These are phyloP conservation scores for Boletus rubropictus DNA, from an alignment of 768 basidiomycete species.

Conservation along the genomic window DNA sequence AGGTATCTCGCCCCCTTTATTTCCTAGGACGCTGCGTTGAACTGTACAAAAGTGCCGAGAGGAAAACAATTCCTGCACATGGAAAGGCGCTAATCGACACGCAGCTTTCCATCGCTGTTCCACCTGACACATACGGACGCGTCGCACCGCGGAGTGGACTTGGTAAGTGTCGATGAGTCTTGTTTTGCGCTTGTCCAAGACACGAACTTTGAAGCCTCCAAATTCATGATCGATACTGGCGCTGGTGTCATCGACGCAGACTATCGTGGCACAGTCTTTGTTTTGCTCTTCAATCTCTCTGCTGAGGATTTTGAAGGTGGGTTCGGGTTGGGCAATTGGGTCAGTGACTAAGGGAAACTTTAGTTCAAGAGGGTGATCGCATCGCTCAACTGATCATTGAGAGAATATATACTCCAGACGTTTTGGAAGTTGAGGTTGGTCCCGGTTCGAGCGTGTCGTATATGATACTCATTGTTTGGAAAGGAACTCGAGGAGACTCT, in stretches of 20 bases:
- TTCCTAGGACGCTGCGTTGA: slow-evolving; percentile 2
- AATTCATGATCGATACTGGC: slow-evolving; percentile 97
- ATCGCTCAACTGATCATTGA: slow-evolving; percentile 94
- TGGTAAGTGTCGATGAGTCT: slow-evolving; percentile 46
- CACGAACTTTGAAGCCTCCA: slow-evolving; percentile 58
- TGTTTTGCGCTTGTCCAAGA: background rate
- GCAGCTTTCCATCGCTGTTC: slow-evolving; percentile 90
- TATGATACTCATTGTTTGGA: slow-evolving; percentile 5
- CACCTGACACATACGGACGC: slow-evolving; percentile 90
- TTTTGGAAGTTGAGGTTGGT: slow-evolving; percentile 76
- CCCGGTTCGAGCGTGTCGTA: background rate
- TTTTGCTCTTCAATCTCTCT: slow-evolving; percentile 88
- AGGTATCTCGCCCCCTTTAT: slow-evolving; percentile 43
- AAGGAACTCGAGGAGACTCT: slow-evolving; percentile 82
- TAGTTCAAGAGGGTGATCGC: slow-evolving; percentile 92
- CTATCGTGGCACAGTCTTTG: slow-evolving; percentile 87
- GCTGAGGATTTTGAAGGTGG: slow-evolving; percentile 85
- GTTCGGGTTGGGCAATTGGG: background rate
- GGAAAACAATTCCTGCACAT: slow-evolving; percentile 74
- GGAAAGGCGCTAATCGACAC: slow-evolving; percentile 92
- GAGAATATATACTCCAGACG: slow-evolving; percentile 78
- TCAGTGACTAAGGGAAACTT: background rate
- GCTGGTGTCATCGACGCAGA: slow-evolving; percentile 97
- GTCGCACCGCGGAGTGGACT: slow-evolving; percentile 94
- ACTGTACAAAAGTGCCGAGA: slow-evolving; percentile 60